Conservation (phyloP, 1,284 basidiomycete species). For the Microbotryomycetes sp. region DNA sequence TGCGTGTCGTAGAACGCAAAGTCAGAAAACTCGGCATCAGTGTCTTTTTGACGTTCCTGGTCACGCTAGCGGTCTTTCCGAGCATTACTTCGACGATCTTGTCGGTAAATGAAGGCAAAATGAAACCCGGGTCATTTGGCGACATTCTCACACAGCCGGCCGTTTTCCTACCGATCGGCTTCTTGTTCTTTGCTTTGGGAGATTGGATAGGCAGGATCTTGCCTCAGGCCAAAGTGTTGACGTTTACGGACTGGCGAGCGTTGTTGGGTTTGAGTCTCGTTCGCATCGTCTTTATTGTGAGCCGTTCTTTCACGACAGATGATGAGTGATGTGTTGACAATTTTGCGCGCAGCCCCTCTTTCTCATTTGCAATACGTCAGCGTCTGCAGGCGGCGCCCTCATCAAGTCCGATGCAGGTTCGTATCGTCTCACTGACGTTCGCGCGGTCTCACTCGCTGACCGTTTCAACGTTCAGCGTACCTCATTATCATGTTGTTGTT, state of each 20-base stretch:
- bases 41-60: conserved; percentile 32
- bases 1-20: conserved; percentile 33
- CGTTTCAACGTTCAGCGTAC: conserved; percentile 20
- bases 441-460: background rate
- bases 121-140: background rate
- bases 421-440: background rate
- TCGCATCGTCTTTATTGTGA: conserved; percentile 33
- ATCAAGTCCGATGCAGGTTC: conserved; percentile 34
- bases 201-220: conserved; percentile 37
- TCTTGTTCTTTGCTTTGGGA: conserved; percentile 35
- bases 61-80: conserved; percentile 37
- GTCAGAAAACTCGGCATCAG: conserved; percentile 33
- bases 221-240: conserved; percentile 28
- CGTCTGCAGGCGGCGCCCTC: conserved; percentile 17
- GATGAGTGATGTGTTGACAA: background rate
- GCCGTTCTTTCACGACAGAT: no score
- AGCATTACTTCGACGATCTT: conserved; percentile 33
- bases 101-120: conserved; percentile 11
- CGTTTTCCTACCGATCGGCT: conserved; percentile 34
- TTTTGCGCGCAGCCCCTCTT: conserved; percentile 31
- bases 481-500: conserved; percentile 34
- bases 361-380: conserved; percentile 34
- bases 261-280: conserved; percentile 19
- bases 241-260: conserved; percentile 20
- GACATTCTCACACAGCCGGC: conserved; percentile 7